These are phyloP conservation scores for Pelargonium exstipulatum DNA, from an alignment of 441 rosid genomes.

Conservation along the genomic window DNA sequence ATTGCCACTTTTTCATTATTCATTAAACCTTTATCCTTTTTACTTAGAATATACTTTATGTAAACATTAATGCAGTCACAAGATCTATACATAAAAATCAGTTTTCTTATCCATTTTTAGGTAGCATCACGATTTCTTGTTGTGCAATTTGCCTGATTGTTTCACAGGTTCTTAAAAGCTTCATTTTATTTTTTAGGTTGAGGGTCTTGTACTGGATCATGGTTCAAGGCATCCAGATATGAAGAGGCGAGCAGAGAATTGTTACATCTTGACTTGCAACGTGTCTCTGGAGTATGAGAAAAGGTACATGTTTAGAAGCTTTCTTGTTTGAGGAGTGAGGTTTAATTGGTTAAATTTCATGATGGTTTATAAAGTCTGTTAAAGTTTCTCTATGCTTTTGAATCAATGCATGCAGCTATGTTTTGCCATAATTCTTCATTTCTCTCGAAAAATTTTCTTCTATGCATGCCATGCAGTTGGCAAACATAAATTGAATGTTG, in stretches of 20 bases:
- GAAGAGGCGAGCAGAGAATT: constrained; percentile 94
- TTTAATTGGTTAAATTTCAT: neutral
- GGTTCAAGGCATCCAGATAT: constrained; percentile 99
- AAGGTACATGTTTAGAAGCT: constrained; percentile 42
- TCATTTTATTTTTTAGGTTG: constrained; percentile 46
- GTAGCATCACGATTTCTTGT: neutral
- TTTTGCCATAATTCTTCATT: neutral
- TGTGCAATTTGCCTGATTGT: neutral
- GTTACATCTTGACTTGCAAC: constrained; percentile 89
- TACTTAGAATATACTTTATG: neutral
- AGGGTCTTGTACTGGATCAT: constrained; percentile 96
- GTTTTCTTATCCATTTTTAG: neutral
- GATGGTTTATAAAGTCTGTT: neutral
- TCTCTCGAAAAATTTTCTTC: neutral
- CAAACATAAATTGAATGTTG: neutral
- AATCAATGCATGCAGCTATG: neutral
- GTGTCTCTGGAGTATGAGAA: constrained; percentile 92
- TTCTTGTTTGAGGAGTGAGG: constrained; percentile 4
- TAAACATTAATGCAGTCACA: neutral
- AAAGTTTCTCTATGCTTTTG: neutral
- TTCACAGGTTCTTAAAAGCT: constrained; percentile 1
- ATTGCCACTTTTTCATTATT: no score
- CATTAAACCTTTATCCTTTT: neutral
- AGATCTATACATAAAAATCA: neutral
- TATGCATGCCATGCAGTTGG: neutral